phyloP scores from a whole-genome alignment of 1,284 basidiomycete species.

The Sporisorium graminicola region DNA sequence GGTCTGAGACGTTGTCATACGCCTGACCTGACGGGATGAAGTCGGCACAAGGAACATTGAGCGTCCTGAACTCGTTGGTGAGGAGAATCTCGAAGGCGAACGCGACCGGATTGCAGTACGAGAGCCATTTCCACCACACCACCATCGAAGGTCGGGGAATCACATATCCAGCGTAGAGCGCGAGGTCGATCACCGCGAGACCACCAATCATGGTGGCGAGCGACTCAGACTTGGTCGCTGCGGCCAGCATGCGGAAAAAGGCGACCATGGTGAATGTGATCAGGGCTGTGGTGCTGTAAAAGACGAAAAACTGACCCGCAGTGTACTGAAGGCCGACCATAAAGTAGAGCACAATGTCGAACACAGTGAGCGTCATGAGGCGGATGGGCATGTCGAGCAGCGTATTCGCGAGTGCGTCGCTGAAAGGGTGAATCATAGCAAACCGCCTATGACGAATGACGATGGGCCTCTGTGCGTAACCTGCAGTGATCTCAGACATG shows the following conservation, averaged over 20 bases:
- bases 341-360: conserved; percentile 63
- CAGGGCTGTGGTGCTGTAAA: conserved; percentile 42
- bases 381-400: conserved; percentile 63
- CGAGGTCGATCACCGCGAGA: conserved; percentile 54
- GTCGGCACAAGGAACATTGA: conserved; percentile 46
- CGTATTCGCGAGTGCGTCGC: conserved; percentile 53
- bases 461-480: conserved; percentile 58
- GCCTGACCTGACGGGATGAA: conserved; percentile 45
- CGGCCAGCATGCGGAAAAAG: conserved; percentile 58
- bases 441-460: conserved; percentile 60
- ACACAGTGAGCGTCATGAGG: conserved; percentile 37
- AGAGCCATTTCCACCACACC: conserved; percentile 64
- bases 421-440: conserved; percentile 59
- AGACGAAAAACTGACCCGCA: conserved; percentile 61
- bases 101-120: conserved; percentile 62
- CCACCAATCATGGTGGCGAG: conserved; percentile 59
- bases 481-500: conserved; percentile 65
- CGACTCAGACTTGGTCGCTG: conserved; percentile 43
- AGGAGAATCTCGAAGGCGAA: conserved; percentile 63
- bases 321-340: conserved; percentile 51
- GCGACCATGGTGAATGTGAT: conserved; percentile 59
- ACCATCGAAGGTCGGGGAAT: conserved; percentile 63
- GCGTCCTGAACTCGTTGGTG: conserved; percentile 60
- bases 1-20: conserved; percentile 32
- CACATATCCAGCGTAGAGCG: conserved; percentile 62